Evolutionary conservation across 2,329 filamentous ascomycete genomes (phyloP), one percentile per base, ranked within the genome.

Genomic region (Anthostomella pinea): DNA sequence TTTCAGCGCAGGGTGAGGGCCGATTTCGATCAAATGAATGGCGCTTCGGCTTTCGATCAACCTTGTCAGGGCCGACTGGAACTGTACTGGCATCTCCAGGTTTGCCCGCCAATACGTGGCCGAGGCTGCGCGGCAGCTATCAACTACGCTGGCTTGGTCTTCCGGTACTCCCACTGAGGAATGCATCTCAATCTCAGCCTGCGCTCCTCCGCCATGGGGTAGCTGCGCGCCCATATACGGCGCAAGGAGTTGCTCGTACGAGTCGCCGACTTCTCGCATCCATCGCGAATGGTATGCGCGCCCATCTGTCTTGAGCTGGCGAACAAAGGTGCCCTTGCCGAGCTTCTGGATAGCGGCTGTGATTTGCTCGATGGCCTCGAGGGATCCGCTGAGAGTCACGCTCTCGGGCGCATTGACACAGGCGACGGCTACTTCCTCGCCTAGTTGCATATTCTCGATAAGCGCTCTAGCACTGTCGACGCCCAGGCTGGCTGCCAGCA

Each of bases 1-100:
- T 40, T 64, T 61, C 2, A 67, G 49, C 8, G 62, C 57, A 7
- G 60, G 51, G 43, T 51, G 48, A 1, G 48, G 48, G 2, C 46
- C 48, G 1, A 49, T 30, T 17, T 51, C 43, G n/a, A 51, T 30
- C 7, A 50, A 15, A 5, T 39, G 36, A 4, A 8, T 34, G 33
- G 10, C n/a, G 4, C 33, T 33, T 6, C 16, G 8, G 2, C 13
- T 13, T 2, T 3, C 1, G 2, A 16, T 8, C 6, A 39, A 4
- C 11, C 6, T 19, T 8, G 8, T 14, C 4, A 48, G 8, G 2
- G 33, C 45, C 1, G 21, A n/a, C 4, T 15, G 29, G 16, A 48
- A 50, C 5, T 41, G 38, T 5, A 48, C 45, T 0, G 38, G 39
- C 1, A 27, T 13, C 10, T 50, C 47, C 2, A 50, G 35, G 6